Evolutionary conservation across 768 basidiomycete species (phyloP).

Genomic region (Boletus edulis): DNA sequence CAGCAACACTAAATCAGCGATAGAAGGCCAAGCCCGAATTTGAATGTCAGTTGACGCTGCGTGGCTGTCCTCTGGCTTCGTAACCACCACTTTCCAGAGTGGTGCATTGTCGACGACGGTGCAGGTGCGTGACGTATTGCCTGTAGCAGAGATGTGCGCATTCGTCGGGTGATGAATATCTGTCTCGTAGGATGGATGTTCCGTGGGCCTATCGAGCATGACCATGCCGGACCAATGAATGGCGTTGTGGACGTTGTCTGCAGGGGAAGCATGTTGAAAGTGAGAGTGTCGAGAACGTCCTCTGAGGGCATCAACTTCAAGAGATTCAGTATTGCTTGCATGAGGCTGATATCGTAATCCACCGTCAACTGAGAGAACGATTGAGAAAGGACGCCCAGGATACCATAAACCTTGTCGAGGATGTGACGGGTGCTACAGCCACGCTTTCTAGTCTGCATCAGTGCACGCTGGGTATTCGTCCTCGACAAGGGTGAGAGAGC

Average conservation of each 20-base stretch:
- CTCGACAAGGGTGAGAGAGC: constrained; percentile 6
- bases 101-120: not conserved
- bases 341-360: constrained; percentile 1
- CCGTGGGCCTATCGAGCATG: not conserved
- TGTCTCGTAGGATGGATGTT: constrained; percentile 11
- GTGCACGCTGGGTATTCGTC: constrained; percentile 1
- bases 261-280: constrained; percentile 5
- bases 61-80: not conserved
- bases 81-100: not conserved
- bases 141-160: not conserved
- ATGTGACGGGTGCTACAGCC: not conserved
- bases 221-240: constrained; percentile 13
- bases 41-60: too few species aligned
- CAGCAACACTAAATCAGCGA: not conserved
- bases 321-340: not conserved
- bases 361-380: not conserved
- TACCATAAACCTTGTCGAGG: constrained; percentile 8
- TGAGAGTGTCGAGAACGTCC: constrained; percentile 12
- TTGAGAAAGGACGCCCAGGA: constrained; percentile 6
- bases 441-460: constrained; percentile 11
- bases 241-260: not conserved
- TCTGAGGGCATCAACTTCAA: constrained; percentile 6
- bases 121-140: not conserved
- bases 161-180: constrained; percentile 3
- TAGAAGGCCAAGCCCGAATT: not conserved